phyloP scores from a whole-genome alignment of 2,329 filamentous ascomycete genomes.

The Aureobasidium sp. region DNA sequence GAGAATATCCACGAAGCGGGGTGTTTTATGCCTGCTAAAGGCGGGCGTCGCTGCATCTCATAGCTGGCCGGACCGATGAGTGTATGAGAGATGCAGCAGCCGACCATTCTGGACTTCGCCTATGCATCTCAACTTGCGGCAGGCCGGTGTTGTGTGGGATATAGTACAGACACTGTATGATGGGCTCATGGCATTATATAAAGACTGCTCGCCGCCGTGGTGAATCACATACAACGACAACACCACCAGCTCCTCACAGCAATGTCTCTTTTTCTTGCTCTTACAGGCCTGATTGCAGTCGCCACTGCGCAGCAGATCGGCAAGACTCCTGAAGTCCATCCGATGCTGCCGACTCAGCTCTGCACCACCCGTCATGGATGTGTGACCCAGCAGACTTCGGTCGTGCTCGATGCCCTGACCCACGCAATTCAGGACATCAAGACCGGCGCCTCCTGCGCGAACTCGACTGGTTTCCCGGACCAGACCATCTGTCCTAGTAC shows the following conservation, averaged over 20 bases:
- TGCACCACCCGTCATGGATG: slow-evolving; percentile 48
- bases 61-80: not conserved
- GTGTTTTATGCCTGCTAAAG: not conserved
- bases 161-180: not conserved
- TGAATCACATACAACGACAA: not conserved
- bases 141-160: not conserved
- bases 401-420: slow-evolving; percentile 45
- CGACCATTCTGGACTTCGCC: not conserved
- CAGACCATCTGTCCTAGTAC: slow-evolving; percentile 42
- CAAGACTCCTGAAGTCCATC: slow-evolving; percentile 41
- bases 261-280: not conserved
- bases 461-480: slow-evolving; percentile 31
- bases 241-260: not conserved
- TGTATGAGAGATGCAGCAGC: not conserved
- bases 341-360: slow-evolving; percentile 45
- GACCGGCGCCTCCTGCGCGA: slow-evolving; percentile 28
- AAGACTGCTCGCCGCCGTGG: not conserved
- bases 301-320: slow-evolving; percentile 28
- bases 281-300: not conserved
- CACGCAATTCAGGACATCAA: slow-evolving; percentile 41
- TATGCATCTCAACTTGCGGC: not conserved
- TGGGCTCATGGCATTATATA: not conserved
- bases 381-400: slow-evolving; percentile 38
- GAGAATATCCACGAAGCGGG: not conserved
- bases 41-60: not conserved